Base-by-base conservation (phyloP, 148 eudicot species). In the Amaranthus hypochondriacus region DNA sequence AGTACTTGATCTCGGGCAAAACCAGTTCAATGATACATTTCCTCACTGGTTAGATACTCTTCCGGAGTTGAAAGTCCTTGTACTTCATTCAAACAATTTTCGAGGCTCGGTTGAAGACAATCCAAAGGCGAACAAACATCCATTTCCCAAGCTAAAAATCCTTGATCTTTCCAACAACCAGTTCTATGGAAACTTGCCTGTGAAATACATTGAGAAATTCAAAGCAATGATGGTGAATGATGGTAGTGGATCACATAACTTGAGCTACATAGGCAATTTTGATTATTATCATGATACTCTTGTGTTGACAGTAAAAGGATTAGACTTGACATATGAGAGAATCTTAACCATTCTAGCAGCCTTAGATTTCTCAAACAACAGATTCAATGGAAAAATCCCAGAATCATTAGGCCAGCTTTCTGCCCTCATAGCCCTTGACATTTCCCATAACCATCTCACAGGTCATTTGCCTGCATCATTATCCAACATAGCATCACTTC, bases 11-110 rank as follows among this genome's bases (percentile, higher is more conserved):
- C 15, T 72, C 39, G 39, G 39, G 39, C 39, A 28, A 28, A 28
- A 28, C 39, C 39, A 2, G 76, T n/a, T 48, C 39, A 66, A 66
- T 39, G 75, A 68, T 55, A 3, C 49, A 48, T 77, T 71, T 50
- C 80, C 75, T 15, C 49, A 48, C 13, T 70, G 80, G 80, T 39
- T 77, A 53, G 72, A 66, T 46, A 71, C 39, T 58, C 70, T 77
- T 10, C 56, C 70, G 1, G 46, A 5, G 44, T 39, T 71, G 9
- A 46, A 65, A 53, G 56, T 77, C 60, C 80, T 77, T 8, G 68
- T 71, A 42, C 72, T 72, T 14, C 63, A 18, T 0, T 66, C 62
- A 2, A 74, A 64, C 21, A 53, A 21, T 13, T 74, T 74, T 49
- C 69, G 56, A 2, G 77, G 77, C 9, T 11, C 70, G 0, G 48